Evolutionary conservation across 2,329 filamentous ascomycete genomes (phyloP).

Genomic region (Phialophora macrospora): DNA sequence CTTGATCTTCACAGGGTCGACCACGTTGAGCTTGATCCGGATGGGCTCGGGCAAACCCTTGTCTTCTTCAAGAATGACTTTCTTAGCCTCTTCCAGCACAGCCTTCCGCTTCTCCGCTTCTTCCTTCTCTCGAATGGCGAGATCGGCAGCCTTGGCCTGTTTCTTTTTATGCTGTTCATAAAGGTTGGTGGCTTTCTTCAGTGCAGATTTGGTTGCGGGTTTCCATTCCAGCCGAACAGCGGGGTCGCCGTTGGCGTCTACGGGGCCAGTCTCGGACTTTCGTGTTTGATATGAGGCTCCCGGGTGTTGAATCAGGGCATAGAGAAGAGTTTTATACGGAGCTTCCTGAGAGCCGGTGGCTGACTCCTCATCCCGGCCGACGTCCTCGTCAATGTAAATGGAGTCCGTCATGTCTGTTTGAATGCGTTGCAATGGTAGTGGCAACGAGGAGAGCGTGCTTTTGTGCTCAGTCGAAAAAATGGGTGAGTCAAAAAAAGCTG

Average conservation of each 20-base stretch:
- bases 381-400: slow-evolving; percentile 81
- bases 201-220: slow-evolving; percentile 77
- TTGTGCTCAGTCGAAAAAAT: background rate
- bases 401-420: slow-evolving; percentile 45
- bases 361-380: slow-evolving; percentile 70
- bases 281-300: slow-evolving; percentile 69
- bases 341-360: slow-evolving; percentile 71
- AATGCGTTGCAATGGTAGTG: background rate
- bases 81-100: slow-evolving; percentile 81
- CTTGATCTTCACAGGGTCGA: slow-evolving; percentile 63
- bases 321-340: slow-evolving; percentile 80
- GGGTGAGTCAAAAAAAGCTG: slow-evolving; percentile 9
- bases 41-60: slow-evolving; percentile 72
- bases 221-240: slow-evolving; percentile 73
- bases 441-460: background rate
- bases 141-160: slow-evolving; percentile 74
- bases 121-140: slow-evolving; percentile 72
- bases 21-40: slow-evolving; percentile 76
- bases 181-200: slow-evolving; percentile 81
- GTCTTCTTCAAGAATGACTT: slow-evolving; percentile 73
- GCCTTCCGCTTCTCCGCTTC: slow-evolving; percentile 72
- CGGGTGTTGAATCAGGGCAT: slow-evolving; percentile 74
- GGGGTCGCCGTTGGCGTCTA: slow-evolving; percentile 67
- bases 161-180: slow-evolving; percentile 83
- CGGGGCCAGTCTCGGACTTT: slow-evolving; percentile 67